Evolutionary conservation across 2,329 filamentous ascomycete species (phyloP).

Genomic region (Trichoderma atroviride): DNA sequence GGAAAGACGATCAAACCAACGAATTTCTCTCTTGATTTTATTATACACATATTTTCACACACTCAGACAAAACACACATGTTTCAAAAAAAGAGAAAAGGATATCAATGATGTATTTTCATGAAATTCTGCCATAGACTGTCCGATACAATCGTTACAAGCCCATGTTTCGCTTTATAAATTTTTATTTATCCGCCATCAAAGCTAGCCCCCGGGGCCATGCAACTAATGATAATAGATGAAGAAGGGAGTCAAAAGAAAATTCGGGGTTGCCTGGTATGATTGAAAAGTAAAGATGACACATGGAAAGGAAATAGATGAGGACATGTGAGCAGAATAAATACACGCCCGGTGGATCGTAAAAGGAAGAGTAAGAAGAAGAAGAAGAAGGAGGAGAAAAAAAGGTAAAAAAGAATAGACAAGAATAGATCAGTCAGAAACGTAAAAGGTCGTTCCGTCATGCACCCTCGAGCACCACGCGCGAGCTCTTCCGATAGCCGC

Average conservation of each 20-base stretch:
- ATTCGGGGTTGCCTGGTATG: background rate
- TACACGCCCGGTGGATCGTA: background rate
- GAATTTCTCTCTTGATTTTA: background rate
- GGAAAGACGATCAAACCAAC: background rate
- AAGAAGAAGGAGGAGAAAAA: background rate
- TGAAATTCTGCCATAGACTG: background rate
- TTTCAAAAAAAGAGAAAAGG: background rate
- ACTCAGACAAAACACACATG: background rate
- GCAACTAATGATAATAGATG: slow-evolving; percentile 13
- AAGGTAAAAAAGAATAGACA: background rate
- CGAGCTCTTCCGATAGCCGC: slow-evolving; percentile 55
- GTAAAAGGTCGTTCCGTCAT: slow-evolving; percentile 9
- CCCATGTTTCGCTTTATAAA: slow-evolving; percentile 1
- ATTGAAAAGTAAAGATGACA: slow-evolving; percentile 13
- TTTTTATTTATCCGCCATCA: slow-evolving; percentile 10
- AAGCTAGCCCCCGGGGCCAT: slow-evolving; percentile 14
- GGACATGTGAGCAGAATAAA: background rate
- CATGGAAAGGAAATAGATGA: background rate
- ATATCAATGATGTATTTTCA: slow-evolving; percentile 12
- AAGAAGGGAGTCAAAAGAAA: slow-evolving; percentile 10
- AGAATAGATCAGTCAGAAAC: slow-evolving; percentile 18
- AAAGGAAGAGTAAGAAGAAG: background rate
- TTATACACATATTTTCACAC: background rate
- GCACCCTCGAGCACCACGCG: slow-evolving; percentile 54
- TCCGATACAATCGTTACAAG: background rate